Percentiles rank a stretch among this genome's conserved stretches.
phyloP scores from a whole-genome alignment of 2,329 filamentous ascomycete genomes.

The Onygenales sp. region DNA sequence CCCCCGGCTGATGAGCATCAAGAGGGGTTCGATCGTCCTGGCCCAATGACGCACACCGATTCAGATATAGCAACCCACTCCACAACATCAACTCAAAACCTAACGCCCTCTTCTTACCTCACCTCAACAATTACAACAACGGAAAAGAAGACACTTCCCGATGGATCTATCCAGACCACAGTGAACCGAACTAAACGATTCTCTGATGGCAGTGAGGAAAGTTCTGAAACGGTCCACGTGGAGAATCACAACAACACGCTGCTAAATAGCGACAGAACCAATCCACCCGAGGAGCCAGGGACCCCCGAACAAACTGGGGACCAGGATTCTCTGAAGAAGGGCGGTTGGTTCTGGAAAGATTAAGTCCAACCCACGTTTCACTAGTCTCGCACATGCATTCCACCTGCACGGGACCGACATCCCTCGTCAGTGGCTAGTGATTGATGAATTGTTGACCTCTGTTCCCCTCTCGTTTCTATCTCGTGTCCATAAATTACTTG shows the following conservation, averaged over 20 bases:
- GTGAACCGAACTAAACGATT: constrained; percentile 50
- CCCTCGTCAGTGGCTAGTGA: not conserved
- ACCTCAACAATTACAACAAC: constrained; percentile 50
- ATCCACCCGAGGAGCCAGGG: not conserved
- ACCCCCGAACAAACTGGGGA: not conserved
- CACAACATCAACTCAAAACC: not conserved
- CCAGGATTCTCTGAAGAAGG: not conserved
- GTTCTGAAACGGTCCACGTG: constrained; percentile 36
- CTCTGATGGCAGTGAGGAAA: constrained; percentile 51
- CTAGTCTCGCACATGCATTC: too few species aligned
- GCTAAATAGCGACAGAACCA: not conserved
- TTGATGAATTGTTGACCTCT: not conserved
- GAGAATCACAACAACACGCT: not conserved
- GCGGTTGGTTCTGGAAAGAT: constrained; percentile 32
- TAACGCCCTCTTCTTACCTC: constrained; percentile 19
- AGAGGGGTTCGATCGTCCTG: not conserved
- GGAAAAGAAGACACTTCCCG: constrained; percentile 43
- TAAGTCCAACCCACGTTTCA: constrained; percentile 9
- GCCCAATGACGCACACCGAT: not conserved
- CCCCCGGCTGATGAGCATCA: not conserved
- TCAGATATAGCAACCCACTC: not conserved
- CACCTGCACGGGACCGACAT: not conserved
- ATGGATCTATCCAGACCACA: constrained; percentile 50
- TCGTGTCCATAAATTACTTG: not conserved
- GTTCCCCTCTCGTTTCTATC: not conserved